A percentile compares a stretch with the other conserved stretches of the same genome.
These are phyloP conservation scores for Daldinia bambusicola DNA, from an alignment of 495 filamentous ascomycete genomes.

Conservation along the genomic window DNA sequence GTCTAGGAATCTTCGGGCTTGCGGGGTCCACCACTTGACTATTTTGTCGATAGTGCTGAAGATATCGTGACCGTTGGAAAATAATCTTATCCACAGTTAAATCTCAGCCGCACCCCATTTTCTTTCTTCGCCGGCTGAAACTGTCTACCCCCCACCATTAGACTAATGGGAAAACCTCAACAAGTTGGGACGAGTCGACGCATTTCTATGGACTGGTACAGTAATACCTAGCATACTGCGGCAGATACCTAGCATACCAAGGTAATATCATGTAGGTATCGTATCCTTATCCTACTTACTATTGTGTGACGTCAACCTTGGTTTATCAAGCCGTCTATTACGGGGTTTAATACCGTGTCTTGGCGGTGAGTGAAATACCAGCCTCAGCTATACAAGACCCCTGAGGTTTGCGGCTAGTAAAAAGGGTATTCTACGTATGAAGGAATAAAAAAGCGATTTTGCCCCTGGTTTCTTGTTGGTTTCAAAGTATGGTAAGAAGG, in stretches of 20 bases:
- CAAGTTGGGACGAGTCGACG: slow-evolving; percentile 27
- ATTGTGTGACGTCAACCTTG: background rate
- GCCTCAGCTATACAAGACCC: background rate
- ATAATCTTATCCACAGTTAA: slow-evolving; percentile 11
- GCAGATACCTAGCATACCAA: background rate
- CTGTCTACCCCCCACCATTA: slow-evolving; percentile 18
- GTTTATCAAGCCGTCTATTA: background rate
- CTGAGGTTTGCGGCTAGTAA: background rate
- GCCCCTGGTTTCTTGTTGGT: background rate
- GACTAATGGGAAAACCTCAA: slow-evolving; percentile 6
- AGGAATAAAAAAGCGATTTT: background rate
- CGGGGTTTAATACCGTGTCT: background rate
- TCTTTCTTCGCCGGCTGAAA: slow-evolving; percentile 33
- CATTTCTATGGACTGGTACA: slow-evolving; percentile 19
- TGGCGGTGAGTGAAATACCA: background rate
- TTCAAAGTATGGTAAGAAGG: background rate
- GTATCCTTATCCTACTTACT: background rate
- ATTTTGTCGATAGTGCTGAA: slow-evolving; percentile 2
- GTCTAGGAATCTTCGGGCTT: background rate
- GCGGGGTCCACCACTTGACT: slow-evolving; percentile 14
- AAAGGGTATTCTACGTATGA: background rate
- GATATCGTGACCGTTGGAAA: slow-evolving; percentile 33
- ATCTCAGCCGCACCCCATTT: slow-evolving; percentile 32
- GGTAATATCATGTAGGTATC: background rate
- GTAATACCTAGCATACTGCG: background rate